These are phyloP conservation scores for Cladorrhinum samala DNA, from an alignment of 495 filamentous ascomycete species.

Conservation along the genomic window DNA sequence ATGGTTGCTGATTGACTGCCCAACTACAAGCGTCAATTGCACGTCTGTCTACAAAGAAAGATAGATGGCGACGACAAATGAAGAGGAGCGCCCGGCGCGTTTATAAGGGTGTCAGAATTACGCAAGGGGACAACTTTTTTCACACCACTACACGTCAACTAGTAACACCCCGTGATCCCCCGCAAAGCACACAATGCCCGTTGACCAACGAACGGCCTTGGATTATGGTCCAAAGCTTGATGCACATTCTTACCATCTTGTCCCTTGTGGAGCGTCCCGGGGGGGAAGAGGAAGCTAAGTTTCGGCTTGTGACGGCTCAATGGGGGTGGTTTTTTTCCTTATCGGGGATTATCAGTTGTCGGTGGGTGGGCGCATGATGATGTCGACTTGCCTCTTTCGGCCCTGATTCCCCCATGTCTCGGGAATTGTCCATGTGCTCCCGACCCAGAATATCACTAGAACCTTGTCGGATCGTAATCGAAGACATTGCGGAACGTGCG, in stretches of 20 bases:
- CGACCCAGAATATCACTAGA: neutral
- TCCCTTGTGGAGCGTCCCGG: too few relatives aligned
- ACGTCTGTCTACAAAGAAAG: too few relatives aligned
- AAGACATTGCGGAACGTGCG: constrained; percentile 1
- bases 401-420: neutral
- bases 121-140: constrained; percentile 6
- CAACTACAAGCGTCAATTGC: too few relatives aligned
- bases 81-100: too few relatives aligned
- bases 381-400: constrained; percentile 21
- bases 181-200: neutral
- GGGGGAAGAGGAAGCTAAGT: too few relatives aligned
- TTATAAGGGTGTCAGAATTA: constrained; percentile 7
- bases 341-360: constrained; percentile 11
- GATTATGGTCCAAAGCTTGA: constrained; percentile 1
- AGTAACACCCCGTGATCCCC: neutral
- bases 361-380: constrained; percentile 12
- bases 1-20: too few relatives aligned
- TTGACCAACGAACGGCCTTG: neutral
- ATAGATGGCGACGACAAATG: too few relatives aligned
- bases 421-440: neutral
- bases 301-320: constrained; percentile 28
- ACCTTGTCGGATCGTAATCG: neutral
- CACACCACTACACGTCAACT: neutral
- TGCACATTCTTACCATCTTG: too few relatives aligned
- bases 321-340: neutral